Evolutionary conservation across 148 eudicot species (phyloP), one percentile per base, ranked within the genome.

Genomic region (Vaccinium myrtillus): DNA sequence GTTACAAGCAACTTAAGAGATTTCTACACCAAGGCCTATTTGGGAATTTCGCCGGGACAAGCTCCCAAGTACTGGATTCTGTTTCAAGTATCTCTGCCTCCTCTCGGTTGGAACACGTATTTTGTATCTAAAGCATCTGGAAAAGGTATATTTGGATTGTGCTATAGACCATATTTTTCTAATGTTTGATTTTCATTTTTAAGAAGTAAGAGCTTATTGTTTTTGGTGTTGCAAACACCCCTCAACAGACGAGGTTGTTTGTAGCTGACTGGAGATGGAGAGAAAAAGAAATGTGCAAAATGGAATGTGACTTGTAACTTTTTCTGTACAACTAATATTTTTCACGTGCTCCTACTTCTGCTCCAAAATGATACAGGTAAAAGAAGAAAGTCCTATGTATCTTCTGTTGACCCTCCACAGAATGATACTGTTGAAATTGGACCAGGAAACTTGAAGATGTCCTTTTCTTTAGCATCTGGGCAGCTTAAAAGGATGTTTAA

Each of bases 81-180:
- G 81, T 94, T 95, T 88, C 88, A 74, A 86, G 98, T 88, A 86
- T 90, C 95, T 81, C 88, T 95, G 81, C 94, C 93, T 70, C 93
- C 98, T 53, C 83, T 95, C 84, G 98, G 98, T 84, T 94, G 94
- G 96, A 92, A 87, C 88, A 95, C 98, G n/a, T 95, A 93, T 82
- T 93, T 94, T 88, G 87, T 94, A 82, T 91, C 94, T 51, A 75
- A 82, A 81, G 83, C 78, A 70, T 53, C 86, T 67, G 87, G 84
- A 77, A 90, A 85, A 87, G 93, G 98, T 94, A 85, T 46, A 10
- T 8, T 67, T 30, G 30, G 73, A 67, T 67, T 25, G 39, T 32
- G 11, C 4, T 14, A 5, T 48, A 13, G 39, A 4, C 79, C 51
- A 71, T 19, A 74, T 1, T 79, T 79, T 27, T 36, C 39, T 32